phyloP scores from a whole-genome alignment of 2,329 filamentous ascomycete genomes.

The Thielaviopsis euricoi region DNA sequence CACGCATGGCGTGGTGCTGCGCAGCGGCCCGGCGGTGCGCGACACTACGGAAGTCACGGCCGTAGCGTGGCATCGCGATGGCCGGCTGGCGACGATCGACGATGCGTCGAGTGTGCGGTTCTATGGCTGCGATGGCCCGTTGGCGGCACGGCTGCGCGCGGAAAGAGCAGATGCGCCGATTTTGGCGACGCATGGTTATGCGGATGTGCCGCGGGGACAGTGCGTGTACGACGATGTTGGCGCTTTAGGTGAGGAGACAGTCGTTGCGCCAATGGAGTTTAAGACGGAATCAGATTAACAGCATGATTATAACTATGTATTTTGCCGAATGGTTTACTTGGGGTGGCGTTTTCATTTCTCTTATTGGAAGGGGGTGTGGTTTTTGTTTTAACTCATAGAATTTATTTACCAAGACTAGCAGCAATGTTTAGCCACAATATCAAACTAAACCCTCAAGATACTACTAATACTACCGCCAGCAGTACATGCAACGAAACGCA shows the following conservation, averaged over 20 bases:
- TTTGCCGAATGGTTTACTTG: too few species aligned
- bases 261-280: neutral
- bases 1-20: slow-evolving; percentile 7
- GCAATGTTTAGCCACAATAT: neutral
- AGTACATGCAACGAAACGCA: neutral
- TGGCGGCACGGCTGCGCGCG: neutral
- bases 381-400: neutral
- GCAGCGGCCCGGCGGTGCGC: neutral
- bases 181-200: neutral
- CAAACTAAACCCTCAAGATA: too few species aligned
- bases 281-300: neutral
- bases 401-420: neutral
- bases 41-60: slow-evolving; percentile 1
- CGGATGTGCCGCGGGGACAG: neutral
- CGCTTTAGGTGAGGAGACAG: neutral
- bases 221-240: neutral
- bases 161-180: neutral
- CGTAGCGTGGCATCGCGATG: slow-evolving; percentile 8
- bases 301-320: too few species aligned
- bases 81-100: slow-evolving; percentile 3
- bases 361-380: too few species aligned
- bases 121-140: neutral
- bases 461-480: too few species aligned
- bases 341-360: too few species aligned
- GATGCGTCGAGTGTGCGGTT: slow-evolving; percentile 8